Base-by-base conservation (phyloP, 306 rosid species). In the Erythrophleum fordii region DNA sequence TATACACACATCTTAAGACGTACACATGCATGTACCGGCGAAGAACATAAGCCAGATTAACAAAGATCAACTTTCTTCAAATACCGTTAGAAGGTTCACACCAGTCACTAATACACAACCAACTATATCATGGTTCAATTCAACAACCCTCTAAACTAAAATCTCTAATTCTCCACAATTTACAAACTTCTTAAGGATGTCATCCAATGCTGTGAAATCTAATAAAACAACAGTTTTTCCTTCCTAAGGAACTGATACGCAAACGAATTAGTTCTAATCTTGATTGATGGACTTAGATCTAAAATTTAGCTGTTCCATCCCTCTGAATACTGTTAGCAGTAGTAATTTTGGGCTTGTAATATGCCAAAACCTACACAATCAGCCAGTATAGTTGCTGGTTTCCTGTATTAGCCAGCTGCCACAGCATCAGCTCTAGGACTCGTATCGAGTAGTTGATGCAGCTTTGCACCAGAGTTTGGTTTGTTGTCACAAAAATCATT, bases 321-420 rank as follows among this genome's bases (percentile, higher is more conserved):
- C 46, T 77, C 84, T 74, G 85, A 77, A 89, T 78, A 82, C 86
- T 75, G 96, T 90, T 86, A 93, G 97, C 86, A 80, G 93, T 86
- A 80, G 96, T 86, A 92, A 84, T 92, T 92, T 89, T 92, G 99
- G 94, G 80, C 97, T 88, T 80, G 81, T 86, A 92, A 95, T 92
- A 92, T 89, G 97, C 98, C 99, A 95, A 93, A 95, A 95, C 89
- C 89, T 91, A 93, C 97, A 79, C 64, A 53, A 87, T 83, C 80
- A 81, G 84, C 68, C 88, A 64, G 84, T 78, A 64, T 25, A 42
- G 41, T 52, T 37, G 75, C 88, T 42, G 74, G 86, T 75, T 72
- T 80, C 72, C 13, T 6, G 4, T 11, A 67, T 82, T 87, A 95
- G 86, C 97, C 87, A 65, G 99, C 99, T 18, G 92, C 99, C 14